phyloP scores from a whole-genome alignment of 1,139 yeast species.

The Yamadazyma pseudoaaseri region DNA sequence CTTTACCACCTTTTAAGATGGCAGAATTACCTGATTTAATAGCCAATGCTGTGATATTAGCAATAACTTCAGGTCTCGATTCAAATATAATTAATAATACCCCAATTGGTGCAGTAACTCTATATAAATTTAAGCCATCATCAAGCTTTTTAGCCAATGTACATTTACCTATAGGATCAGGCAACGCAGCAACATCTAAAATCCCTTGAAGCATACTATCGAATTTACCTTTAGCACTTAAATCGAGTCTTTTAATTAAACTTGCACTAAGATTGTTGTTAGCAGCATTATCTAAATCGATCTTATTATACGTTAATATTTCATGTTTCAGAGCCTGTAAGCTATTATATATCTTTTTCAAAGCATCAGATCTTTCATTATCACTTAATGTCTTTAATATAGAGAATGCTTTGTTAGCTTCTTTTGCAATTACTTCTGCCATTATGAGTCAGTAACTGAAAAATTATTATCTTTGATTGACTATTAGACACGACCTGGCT shows the following conservation, averaged over 20 bases:
- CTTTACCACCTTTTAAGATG: slow-evolving; percentile 96
- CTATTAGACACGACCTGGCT: not conserved
- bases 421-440: slow-evolving; percentile 55
- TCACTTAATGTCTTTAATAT: slow-evolving; percentile 73
- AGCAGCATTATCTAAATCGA: slow-evolving; percentile 72
- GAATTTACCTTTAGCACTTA: slow-evolving; percentile 78
- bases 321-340: slow-evolving; percentile 55
- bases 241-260: slow-evolving; percentile 78
- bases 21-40: slow-evolving; percentile 96
- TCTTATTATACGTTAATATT: slow-evolving; percentile 69
- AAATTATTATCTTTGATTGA: not conserved
- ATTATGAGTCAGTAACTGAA: slow-evolving; percentile 4
- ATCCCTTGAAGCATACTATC: slow-evolving; percentile 95
- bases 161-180: slow-evolving; percentile 87
- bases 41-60: slow-evolving; percentile 93
- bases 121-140: slow-evolving; percentile 75
- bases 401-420: slow-evolving; percentile 78
- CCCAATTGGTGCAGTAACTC: slow-evolving; percentile 93
- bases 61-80: slow-evolving; percentile 97
- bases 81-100: slow-evolving; percentile 91
- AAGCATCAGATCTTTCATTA: slow-evolving; percentile 70
- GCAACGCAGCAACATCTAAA: slow-evolving; percentile 81
- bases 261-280: slow-evolving; percentile 60
- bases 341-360: slow-evolving; percentile 69
- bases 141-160: slow-evolving; percentile 83